Percentiles rank a stretch among this genome's conserved stretches.
Conservation (phyloP, 2,329 filamentous ascomycete genomes). For the Penicillium nordicum region DNA sequence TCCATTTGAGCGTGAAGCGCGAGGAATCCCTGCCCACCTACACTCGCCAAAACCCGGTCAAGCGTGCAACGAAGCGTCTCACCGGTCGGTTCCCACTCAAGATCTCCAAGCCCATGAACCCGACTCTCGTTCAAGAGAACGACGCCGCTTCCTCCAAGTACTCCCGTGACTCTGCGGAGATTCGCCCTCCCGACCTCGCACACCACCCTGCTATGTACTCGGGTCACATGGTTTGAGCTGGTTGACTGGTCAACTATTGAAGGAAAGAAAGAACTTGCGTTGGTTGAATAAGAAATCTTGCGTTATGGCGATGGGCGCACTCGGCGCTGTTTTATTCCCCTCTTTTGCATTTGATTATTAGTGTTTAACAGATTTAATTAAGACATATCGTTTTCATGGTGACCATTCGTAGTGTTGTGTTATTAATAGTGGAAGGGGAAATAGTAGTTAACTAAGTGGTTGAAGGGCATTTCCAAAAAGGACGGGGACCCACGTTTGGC, state of each 20-base stretch:
- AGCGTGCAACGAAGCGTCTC: slow-evolving; percentile 37
- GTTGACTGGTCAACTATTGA: background rate
- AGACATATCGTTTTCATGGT: background rate
- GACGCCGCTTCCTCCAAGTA: slow-evolving; percentile 42
- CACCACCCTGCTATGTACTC: slow-evolving; percentile 51
- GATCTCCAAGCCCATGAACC: slow-evolving; percentile 55
- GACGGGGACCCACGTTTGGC: slow-evolving; percentile 3
- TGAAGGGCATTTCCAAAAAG: background rate
- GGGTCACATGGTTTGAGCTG: slow-evolving; percentile 20
- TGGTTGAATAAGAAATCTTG: background rate
- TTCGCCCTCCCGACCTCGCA: slow-evolving; percentile 55
- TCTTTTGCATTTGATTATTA: background rate
- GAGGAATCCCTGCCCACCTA: slow-evolving; percentile 43
- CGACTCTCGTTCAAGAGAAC: slow-evolving; percentile 40
- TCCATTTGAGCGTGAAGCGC: slow-evolving; percentile 40
- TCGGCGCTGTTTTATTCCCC: slow-evolving; percentile 5
- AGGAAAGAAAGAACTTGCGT: background rate
- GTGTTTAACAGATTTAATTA: background rate
- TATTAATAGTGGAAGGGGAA: background rate
- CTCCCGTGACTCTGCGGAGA: slow-evolving; percentile 32
- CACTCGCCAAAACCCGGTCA: slow-evolving; percentile 31
- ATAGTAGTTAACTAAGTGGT: background rate
- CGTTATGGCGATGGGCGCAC: slow-evolving; percentile 8
- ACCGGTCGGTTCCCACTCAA: slow-evolving; percentile 44
- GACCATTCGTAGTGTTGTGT: background rate